Evolutionary conservation across 345 rosid species (phyloP).

Genomic region (Raphanus sativus): DNA sequence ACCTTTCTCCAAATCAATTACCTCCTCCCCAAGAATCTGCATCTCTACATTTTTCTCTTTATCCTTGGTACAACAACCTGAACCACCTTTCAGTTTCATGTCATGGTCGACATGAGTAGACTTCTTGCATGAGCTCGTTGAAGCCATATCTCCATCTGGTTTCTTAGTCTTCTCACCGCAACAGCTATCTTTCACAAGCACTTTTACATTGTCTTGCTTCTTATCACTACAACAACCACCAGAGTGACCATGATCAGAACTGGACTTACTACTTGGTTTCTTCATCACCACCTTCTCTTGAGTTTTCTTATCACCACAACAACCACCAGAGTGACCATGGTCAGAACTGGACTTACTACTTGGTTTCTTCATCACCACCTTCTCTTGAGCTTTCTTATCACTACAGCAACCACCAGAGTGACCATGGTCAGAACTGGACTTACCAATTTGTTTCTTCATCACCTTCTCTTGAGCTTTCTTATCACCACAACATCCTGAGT

Average conservation of each 20-base stretch:
- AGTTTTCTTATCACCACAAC: slow-evolving; percentile 32
- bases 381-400: slow-evolving; percentile 14
- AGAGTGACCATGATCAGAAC: slow-evolving; percentile 25
- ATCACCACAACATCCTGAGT: slow-evolving; percentile 36
- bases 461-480: slow-evolving; percentile 33
- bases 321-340: background rate
- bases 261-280: slow-evolving; percentile 8
- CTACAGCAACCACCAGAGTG: slow-evolving; percentile 35
- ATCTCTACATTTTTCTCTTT: background rate
- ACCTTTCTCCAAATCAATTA: slow-evolving; percentile 10
- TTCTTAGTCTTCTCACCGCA: slow-evolving; percentile 18
- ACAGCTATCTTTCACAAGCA: slow-evolving; percentile 27
- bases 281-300: slow-evolving; percentile 29
- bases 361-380: background rate
- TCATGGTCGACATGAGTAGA: slow-evolving; percentile 21
- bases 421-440: slow-evolving; percentile 13
- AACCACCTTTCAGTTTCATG: slow-evolving; percentile 23
- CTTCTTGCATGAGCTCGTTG: slow-evolving; percentile 35
- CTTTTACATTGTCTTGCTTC: slow-evolving; percentile 16
- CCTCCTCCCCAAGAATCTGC: background rate
- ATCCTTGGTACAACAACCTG: slow-evolving; percentile 26
- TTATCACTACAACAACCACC: slow-evolving; percentile 34
- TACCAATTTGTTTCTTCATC: slow-evolving; percentile 8
- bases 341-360: background rate
- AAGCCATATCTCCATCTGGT: slow-evolving; percentile 7